Base-by-base conservation (phyloP, 345 rosid genomes). In the Populus tremula region DNA sequence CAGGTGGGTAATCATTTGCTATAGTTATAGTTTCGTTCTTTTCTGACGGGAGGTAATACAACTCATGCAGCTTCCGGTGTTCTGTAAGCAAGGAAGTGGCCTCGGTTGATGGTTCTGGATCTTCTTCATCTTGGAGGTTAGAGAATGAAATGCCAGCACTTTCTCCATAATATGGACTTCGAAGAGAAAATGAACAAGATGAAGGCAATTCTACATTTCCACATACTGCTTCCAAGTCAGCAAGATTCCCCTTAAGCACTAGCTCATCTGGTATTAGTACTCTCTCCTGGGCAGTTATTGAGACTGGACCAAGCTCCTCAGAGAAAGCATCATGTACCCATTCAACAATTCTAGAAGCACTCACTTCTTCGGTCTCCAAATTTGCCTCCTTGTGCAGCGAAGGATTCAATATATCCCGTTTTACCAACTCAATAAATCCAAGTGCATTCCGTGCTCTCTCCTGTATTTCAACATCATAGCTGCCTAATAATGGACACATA, bases 61-160 rank as follows among this genome's bases (percentile, higher is more conserved):
- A 76, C 39, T 89, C 97, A 79, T 94, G 96, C 38, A 91, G 91
- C 87, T 90, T 92, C 50, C 98, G 93, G 80, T 94, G 99, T 85
- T 94, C 97, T 0, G 89, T 90, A 41, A 96, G 91, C 81, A 91
- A 83, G 65, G 97, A 90, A 56, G 93, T 76, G 79, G 94, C 90
- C 84, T 93, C 96, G 1, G 78, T 80, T 59, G 87, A 85, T 47
- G 82, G 86, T 82, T 91, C 97, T 31, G 82, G 70, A 78, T 87
- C 91, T 81, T 91, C 94, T 71, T 82, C 83, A 81, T 73, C 84
- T 72, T 66, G 85, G 76, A 85, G 71, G 59, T 79, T 77, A 56
- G 88, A 75, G 38, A 75, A 67, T 72, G 87, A 82, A 79, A 70
- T 72, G 80, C 83, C 89, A 78, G 71, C 81, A 68, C 74, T 80